Evolutionary conservation across 2,329 filamentous ascomycete genomes (phyloP).

Genomic region (Aspergillus ruber): DNA sequence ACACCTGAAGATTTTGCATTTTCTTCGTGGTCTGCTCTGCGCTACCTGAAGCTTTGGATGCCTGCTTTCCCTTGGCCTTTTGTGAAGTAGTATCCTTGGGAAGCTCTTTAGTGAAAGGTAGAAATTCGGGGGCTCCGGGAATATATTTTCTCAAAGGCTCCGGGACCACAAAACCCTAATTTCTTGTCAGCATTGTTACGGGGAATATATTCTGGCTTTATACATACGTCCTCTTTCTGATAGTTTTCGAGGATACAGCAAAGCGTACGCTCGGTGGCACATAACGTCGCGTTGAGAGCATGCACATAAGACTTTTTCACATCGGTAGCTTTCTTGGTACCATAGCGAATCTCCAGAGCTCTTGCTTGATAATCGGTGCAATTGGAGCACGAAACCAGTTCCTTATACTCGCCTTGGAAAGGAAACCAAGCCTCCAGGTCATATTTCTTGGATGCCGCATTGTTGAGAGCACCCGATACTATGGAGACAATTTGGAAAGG

Average conservation of each 20-base stretch:
- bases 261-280: slow-evolving; percentile 82
- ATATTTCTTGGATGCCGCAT: slow-evolving; percentile 83
- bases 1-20: slow-evolving; percentile 37
- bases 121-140: slow-evolving; percentile 79
- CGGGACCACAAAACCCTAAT: slow-evolving; percentile 68
- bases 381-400: slow-evolving; percentile 95
- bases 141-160: slow-evolving; percentile 84
- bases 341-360: slow-evolving; percentile 86
- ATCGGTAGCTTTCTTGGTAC: slow-evolving; percentile 78
- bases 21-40: slow-evolving; percentile 33
- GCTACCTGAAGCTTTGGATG: slow-evolving; percentile 19
- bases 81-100: slow-evolving; percentile 65
- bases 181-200: slow-evolving; percentile 12
- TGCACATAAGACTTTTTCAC: slow-evolving; percentile 91
- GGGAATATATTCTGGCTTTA: not conserved
- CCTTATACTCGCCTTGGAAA: slow-evolving; percentile 96
- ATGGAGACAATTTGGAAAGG: slow-evolving; percentile 91
- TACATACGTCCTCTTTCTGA: slow-evolving; percentile 72
- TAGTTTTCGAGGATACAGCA: slow-evolving; percentile 97
- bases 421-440: slow-evolving; percentile 97
- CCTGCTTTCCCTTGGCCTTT: slow-evolving; percentile 45
- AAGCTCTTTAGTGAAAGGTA: slow-evolving; percentile 80
- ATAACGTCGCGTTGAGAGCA: slow-evolving; percentile 81
- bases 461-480: slow-evolving; percentile 92
- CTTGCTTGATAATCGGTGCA: slow-evolving; percentile 97